These are phyloP conservation scores for Solanum hybrid DNA, from an alignment of 305 asterid genomes.

Conservation along the genomic window DNA sequence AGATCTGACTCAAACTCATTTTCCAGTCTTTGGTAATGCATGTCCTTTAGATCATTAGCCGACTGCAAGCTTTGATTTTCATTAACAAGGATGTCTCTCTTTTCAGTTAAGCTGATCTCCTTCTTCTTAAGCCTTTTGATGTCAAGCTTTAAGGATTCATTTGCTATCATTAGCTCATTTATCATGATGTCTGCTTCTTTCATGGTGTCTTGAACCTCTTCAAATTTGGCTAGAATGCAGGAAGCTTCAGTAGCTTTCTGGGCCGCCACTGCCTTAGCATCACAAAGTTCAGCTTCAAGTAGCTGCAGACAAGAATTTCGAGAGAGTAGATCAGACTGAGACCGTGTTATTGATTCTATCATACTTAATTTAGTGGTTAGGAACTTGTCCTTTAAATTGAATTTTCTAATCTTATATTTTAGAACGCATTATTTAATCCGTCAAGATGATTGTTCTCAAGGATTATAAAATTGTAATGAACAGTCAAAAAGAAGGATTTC, in stretches of 20 bases:
- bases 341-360: not conserved
- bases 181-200: conserved; percentile 88
- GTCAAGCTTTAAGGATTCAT: conserved; percentile 66
- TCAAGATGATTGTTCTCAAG: not conserved
- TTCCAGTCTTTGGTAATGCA: conserved; percentile 37
- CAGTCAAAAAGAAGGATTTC: not conserved
- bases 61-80: conserved; percentile 53
- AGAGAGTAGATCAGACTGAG: not conserved
- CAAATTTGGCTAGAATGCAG: conserved; percentile 74
- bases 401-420: not conserved
- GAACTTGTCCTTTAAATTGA: not conserved
- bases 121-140: conserved; percentile 43
- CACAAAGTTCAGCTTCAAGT: conserved; percentile 68
- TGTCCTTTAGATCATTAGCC: conserved; percentile 42
- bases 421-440: not conserved
- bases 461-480: not conserved
- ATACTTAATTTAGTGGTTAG: not conserved
- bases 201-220: conserved; percentile 83
- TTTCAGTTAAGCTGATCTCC: conserved; percentile 30
- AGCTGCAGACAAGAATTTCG: conserved; percentile 34
- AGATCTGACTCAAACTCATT: conserved; percentile 44
- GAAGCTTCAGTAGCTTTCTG: conserved; percentile 88
- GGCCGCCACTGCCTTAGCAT: conserved; percentile 64
- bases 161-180: conserved; percentile 83
- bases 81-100: conserved; percentile 37